Evolutionary conservation across 2,329 filamentous ascomycete genomes (phyloP), one percentile per base, ranked within the genome.

Genomic region (Trichoderma pleuroti): DNA sequence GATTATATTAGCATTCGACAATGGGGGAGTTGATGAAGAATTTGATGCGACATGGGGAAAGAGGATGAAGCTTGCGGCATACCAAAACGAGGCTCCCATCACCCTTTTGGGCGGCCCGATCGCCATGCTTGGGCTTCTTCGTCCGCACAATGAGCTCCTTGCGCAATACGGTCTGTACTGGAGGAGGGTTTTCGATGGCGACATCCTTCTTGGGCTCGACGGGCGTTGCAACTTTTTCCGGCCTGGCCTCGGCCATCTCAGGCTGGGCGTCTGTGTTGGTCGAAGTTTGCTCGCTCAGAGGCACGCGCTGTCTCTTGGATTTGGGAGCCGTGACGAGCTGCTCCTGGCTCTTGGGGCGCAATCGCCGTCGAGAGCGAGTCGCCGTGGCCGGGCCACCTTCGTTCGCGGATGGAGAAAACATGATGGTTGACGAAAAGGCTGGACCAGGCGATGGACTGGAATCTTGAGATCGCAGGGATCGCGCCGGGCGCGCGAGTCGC

Each of bases 61-160:
- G 39, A 49, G 16, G 42, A 66, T 34, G 59, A 57, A 68, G 42
- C 42, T 70, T 63, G 61, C 49, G n/a, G 80, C 86, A 69, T 82
- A 92, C 91, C 81, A 93, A 78, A 75, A 91, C 84, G 72, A 89
- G 83, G 75, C 88, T 90, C 36, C 89, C 88, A 77, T 93, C 91
- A 61, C 89, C 90, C 78, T 92, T 92, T 75, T 83, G 85, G 57
- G 80, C 79, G 18, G 84, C 83, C 75, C 91, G 86, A 76, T 92
- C 89, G 72, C 84, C 84, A n/a, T 85, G 81, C 76, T 90, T 90
- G 60, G 84, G 78, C 78, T 91, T 91, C 77, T 90, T 91, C 11
- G 86, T 84, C 72, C 89, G 85, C 49, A 90, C 83, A 71, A 83
- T 87, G 60, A 89, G 83, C 75, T 91, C 88, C 74, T 84, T 86